Conservation (phyloP, 305 asterid genomes). For the Striga hermonthica region DNA sequence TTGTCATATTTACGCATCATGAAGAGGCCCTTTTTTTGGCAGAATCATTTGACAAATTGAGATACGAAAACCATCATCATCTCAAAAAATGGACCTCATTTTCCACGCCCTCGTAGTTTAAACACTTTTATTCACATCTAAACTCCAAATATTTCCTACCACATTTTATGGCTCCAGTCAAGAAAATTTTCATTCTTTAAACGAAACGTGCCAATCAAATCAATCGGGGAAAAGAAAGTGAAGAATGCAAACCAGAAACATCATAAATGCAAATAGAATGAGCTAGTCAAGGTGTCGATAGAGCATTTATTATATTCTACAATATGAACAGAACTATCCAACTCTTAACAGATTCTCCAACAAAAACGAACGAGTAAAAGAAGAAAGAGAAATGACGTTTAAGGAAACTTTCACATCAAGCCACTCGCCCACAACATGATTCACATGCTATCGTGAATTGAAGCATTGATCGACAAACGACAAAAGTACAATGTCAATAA, state of each 20-base stretch:
- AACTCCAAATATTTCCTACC: slow-evolving; percentile 9
- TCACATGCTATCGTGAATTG: slow-evolving; percentile 11
- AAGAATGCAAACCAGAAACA: slow-evolving; percentile 18
- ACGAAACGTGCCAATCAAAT: slow-evolving; percentile 14
- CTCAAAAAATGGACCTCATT: slow-evolving; percentile 8
- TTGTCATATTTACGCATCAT: slow-evolving; percentile 19
- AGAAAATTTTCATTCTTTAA: not conserved
- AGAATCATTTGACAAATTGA: slow-evolving; percentile 9
- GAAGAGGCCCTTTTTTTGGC: slow-evolving; percentile 1
- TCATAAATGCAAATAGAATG: slow-evolving; percentile 5
- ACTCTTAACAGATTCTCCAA: slow-evolving; percentile 8
- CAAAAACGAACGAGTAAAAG: not conserved
- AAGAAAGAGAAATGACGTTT: slow-evolving; percentile 3
- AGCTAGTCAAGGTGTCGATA: slow-evolving; percentile 8
- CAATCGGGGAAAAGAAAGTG: slow-evolving; percentile 12
- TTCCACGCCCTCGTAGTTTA: slow-evolving; percentile 13
- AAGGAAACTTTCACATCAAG: slow-evolving; percentile 8
- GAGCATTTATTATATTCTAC: slow-evolving; percentile 18
- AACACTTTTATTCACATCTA: slow-evolving; percentile 5
- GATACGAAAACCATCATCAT: slow-evolving; percentile 14
- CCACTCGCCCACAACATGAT: slow-evolving; percentile 16
- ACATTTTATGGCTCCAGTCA: slow-evolving; percentile 7
- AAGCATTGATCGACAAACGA: not conserved
- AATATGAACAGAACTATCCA: slow-evolving; percentile 15
- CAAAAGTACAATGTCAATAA: not conserved